Percentiles rank a stretch among this genome's conserved stretches.
These are phyloP conservation scores for Talaromyces wortmannii DNA, from an alignment of 495 filamentous ascomycete species.

Conservation along the genomic window DNA sequence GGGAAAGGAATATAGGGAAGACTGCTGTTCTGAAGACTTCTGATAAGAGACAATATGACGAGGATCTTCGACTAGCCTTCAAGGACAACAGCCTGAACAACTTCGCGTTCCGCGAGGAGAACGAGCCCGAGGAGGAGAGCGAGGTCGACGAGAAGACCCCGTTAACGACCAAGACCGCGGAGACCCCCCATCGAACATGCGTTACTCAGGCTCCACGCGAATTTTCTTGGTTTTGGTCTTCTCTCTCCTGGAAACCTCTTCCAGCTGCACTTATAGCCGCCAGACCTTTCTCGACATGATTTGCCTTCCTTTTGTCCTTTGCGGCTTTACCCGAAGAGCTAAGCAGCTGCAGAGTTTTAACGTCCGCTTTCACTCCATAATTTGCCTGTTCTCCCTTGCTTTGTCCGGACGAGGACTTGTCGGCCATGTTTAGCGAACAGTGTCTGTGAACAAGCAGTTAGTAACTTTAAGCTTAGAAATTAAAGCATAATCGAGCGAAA, in stretches of 20 bases:
- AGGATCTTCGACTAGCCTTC: slow-evolving; percentile 11
- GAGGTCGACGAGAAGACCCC: too few species aligned
- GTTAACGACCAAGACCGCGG: too few species aligned
- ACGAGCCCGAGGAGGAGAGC: too few species aligned
- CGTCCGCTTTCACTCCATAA: slow-evolving; percentile 2
- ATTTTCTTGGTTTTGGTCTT: background rate
- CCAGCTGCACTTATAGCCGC: background rate
- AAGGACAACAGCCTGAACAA: too few species aligned
- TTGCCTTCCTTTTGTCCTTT: background rate
- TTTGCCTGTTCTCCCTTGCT: slow-evolving; percentile 7
- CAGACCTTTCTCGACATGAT: background rate
- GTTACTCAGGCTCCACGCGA: background rate
- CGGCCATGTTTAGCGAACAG: too few species aligned
- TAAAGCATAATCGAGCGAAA: too few species aligned
- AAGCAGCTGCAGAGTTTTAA: background rate
- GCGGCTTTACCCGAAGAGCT: slow-evolving; percentile 2
- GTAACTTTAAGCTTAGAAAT: too few species aligned
- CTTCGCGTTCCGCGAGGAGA: too few species aligned
- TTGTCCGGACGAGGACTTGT: too few species aligned
- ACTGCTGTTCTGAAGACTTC: slow-evolving; percentile 8
- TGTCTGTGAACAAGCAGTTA: too few species aligned
- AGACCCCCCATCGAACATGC: too few species aligned
- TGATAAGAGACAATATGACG: slow-evolving; percentile 15
- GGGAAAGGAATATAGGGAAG: slow-evolving; percentile 9
- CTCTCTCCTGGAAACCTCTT: background rate